These are phyloP conservation scores for Logfia minima DNA, from an alignment of 129 eudicot genomes.

Conservation along the genomic window DNA sequence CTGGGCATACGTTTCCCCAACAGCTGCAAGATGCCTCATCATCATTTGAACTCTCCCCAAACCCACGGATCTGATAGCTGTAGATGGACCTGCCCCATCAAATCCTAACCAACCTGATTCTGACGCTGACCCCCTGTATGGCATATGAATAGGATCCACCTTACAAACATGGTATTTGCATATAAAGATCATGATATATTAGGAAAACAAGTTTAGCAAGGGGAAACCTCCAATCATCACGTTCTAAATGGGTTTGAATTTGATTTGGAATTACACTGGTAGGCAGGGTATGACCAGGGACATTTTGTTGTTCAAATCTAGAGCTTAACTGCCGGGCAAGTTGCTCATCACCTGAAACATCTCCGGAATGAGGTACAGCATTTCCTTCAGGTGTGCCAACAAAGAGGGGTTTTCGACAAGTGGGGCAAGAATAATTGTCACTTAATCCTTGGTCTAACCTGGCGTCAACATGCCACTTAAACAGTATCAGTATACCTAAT, in stretches of 20 bases:
- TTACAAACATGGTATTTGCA: neutral
- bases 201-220: neutral
- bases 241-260: constrained; percentile 52
- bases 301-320: constrained; percentile 56
- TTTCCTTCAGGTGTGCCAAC: constrained; percentile 59
- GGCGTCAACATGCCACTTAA: constrained; percentile 27
- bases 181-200: neutral
- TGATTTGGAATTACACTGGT: constrained; percentile 54
- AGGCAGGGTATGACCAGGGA: constrained; percentile 53
- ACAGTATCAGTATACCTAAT: constrained; percentile 15
- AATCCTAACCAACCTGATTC: constrained; percentile 79
- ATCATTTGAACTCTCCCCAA: constrained; percentile 85
- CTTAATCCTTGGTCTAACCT: constrained; percentile 92
- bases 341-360: constrained; percentile 78
- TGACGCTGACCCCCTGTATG: constrained; percentile 60
- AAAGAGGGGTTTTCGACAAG: constrained; percentile 94
- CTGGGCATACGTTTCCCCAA: constrained; percentile 94
- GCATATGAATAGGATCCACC: constrained; percentile 9
- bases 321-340: constrained; percentile 84
- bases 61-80: constrained; percentile 62
- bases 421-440: constrained; percentile 87
- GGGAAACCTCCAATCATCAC: constrained; percentile 73
- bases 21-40: constrained; percentile 98
- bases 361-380: constrained; percentile 41
- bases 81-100: constrained; percentile 88